phyloP scores from a whole-genome alignment of 768 basidiomycete genomes.

The Mycena haematopus region DNA sequence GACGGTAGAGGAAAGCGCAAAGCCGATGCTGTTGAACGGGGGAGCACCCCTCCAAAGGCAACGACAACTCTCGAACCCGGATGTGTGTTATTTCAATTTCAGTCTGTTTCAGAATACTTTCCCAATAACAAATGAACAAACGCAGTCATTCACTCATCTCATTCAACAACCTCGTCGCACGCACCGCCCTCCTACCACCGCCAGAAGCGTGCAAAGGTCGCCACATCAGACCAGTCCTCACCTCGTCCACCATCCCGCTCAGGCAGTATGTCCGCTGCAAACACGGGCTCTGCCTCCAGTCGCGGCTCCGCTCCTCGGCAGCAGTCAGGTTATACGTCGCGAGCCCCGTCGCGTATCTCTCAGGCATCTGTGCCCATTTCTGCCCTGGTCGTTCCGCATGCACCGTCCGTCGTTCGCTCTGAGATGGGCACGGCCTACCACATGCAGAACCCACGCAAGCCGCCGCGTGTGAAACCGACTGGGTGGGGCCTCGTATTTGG shows the following conservation, averaged over 20 bases:
- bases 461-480: slow-evolving; percentile 62
- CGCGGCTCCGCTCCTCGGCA: slow-evolving; percentile 35
- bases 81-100: slow-evolving; percentile 15
- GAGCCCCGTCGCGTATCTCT: slow-evolving; percentile 56
- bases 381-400: slow-evolving; percentile 79
- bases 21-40: slow-evolving; percentile 14
- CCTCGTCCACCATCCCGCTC: slow-evolving; percentile 51
- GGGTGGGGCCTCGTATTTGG: slow-evolving; percentile 66
- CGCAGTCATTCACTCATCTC: slow-evolving; percentile 42
- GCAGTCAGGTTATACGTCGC: slow-evolving; percentile 35
- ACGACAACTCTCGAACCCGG: slow-evolving; percentile 11
- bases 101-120: neutral
- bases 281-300: slow-evolving; percentile 41
- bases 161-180: slow-evolving; percentile 58
- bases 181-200: slow-evolving; percentile 78
- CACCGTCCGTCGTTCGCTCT: slow-evolving; percentile 69
- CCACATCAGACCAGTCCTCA: slow-evolving; percentile 47
- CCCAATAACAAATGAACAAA: neutral
- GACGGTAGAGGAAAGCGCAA: slow-evolving; percentile 19
- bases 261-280: slow-evolving; percentile 41
- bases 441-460: slow-evolving; percentile 81
- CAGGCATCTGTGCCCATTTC: slow-evolving; percentile 74
- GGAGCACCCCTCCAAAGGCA: slow-evolving; percentile 9
- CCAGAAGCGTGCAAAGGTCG: slow-evolving; percentile 68
- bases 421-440: slow-evolving; percentile 47